These are phyloP conservation scores for Candida ascalaphidarum DNA, from an alignment of 805 yeast species.

Conservation along the genomic window DNA sequence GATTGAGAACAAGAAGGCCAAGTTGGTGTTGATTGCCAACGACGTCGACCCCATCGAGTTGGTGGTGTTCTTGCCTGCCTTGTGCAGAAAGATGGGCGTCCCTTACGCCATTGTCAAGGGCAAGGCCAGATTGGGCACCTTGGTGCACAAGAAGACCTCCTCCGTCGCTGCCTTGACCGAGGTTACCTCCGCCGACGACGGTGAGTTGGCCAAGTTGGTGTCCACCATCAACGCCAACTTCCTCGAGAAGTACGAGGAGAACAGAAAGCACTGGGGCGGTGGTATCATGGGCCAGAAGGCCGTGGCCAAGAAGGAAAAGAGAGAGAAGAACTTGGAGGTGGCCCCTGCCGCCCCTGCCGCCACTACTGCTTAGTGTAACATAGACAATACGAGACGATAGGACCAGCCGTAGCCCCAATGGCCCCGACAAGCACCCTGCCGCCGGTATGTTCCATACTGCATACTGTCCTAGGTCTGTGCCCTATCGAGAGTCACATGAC, in stretches of 20 bases:
- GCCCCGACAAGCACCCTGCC: too few species aligned
- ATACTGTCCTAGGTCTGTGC: too few species aligned
- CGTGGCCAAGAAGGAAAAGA: constrained; percentile 74
- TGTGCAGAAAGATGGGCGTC: constrained; percentile 98
- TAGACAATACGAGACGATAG: too few species aligned
- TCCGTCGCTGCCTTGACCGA: constrained; percentile 97
- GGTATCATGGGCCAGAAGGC: constrained; percentile 97
- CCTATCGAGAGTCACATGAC: too few species aligned
- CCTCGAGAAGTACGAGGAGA: constrained; percentile 87
- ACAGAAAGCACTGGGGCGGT: constrained; percentile 99
- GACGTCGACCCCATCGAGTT: constrained; percentile 99
- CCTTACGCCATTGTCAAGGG: constrained; percentile 51
- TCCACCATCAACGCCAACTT: constrained; percentile 93
- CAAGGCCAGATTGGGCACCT: constrained; percentile 36
- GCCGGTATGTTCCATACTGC: too few species aligned
- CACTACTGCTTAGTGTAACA: too few species aligned
- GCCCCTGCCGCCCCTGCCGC: constrained; percentile 8
- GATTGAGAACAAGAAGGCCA: constrained; percentile 97
- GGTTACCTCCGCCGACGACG: constrained; percentile 89
- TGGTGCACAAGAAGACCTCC: constrained; percentile 96
- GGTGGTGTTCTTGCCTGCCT: constrained; percentile 95
- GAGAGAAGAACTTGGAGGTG: constrained; percentile 47
- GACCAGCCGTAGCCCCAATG: too few species aligned
- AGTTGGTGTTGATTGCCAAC: constrained; percentile 94
- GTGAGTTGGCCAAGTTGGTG: constrained; percentile 86